phyloP scores from a whole-genome alignment of 768 basidiomycete genomes.

The Leccinum rimulosum region DNA sequence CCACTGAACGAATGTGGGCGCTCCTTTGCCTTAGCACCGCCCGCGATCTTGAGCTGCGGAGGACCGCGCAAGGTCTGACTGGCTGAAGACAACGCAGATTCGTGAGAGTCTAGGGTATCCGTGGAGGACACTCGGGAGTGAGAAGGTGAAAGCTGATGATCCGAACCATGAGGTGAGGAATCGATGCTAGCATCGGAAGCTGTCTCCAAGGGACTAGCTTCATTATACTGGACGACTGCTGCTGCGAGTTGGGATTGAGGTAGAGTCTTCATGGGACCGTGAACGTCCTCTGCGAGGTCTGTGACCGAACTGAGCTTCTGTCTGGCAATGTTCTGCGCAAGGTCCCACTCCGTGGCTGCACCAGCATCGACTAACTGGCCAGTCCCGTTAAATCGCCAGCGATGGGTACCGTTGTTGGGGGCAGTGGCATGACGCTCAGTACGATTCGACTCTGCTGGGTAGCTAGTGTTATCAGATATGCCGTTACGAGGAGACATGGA shows the following conservation, averaged over 20 bases:
- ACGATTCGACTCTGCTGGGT: constrained; percentile 24
- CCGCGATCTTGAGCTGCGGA: constrained; percentile 51
- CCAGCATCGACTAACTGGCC: constrained; percentile 62
- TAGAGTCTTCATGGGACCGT: constrained; percentile 57
- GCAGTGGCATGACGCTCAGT: constrained; percentile 40
- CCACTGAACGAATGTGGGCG: constrained; percentile 82
- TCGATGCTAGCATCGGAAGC: constrained; percentile 68
- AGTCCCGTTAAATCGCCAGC: constrained; percentile 64
- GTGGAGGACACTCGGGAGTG: constrained; percentile 85
- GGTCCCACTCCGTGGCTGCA: constrained; percentile 60
- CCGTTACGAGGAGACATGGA: constrained; percentile 49
- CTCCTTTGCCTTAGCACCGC: constrained; percentile 61
- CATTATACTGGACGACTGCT: constrained; percentile 54
- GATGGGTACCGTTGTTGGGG: constrained; percentile 38
- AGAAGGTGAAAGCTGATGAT: constrained; percentile 62
- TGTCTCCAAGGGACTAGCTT: constrained; percentile 71
- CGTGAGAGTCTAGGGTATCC: constrained; percentile 65
- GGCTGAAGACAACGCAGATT: constrained; percentile 48
- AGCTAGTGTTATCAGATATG: constrained; percentile 22
- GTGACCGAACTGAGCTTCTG: constrained; percentile 61
- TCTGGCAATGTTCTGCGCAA: constrained; percentile 71
- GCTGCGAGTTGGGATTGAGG: constrained; percentile 60
- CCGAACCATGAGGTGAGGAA: constrained; percentile 68
- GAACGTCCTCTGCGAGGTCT: constrained; percentile 50
- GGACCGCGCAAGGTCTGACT: constrained; percentile 58